phyloP scores from a whole-genome alignment of 441 rosid species.

The Populus trichocarpa region DNA sequence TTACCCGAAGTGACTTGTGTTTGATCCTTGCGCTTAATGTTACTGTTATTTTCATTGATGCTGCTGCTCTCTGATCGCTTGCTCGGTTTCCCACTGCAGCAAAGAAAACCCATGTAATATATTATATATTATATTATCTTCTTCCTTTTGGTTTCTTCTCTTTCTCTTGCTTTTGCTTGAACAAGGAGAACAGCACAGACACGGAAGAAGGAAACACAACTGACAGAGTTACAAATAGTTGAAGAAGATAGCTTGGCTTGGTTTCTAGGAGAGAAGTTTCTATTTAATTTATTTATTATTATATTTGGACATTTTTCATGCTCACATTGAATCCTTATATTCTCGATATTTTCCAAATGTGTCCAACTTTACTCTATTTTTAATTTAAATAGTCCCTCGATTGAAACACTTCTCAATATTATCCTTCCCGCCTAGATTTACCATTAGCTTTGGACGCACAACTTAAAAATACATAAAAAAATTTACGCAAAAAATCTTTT shows the following conservation, averaged over 20 bases:
- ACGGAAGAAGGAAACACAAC: not conserved
- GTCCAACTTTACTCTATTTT: too few species aligned
- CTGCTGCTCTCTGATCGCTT: constrained; percentile 29
- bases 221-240: not conserved
- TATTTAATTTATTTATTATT: not conserved
- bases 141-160: not conserved
- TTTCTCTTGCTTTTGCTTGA: constrained; percentile 7
- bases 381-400: too few species aligned
- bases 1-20: constrained; percentile 44
- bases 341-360: too few species aligned
- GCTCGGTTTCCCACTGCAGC: constrained; percentile 38
- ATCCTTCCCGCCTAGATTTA: too few species aligned
- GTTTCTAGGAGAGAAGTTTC: not conserved
- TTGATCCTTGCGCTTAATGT: constrained; percentile 29
- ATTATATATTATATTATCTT: not conserved
- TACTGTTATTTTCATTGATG: constrained; percentile 6
- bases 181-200: not conserved
- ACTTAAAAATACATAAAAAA: too few species aligned
- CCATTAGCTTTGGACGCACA: too few species aligned
- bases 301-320: not conserved
- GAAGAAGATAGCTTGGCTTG: not conserved
- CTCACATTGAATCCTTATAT: not conserved
- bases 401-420: too few species aligned
- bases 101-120: constrained; percentile 50
- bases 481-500: too few species aligned